Evolutionary conservation across 768 basidiomycete genomes (phyloP), one percentile per base, ranked within the genome.

Genomic region (Dictyophora rubrovolvata): DNA sequence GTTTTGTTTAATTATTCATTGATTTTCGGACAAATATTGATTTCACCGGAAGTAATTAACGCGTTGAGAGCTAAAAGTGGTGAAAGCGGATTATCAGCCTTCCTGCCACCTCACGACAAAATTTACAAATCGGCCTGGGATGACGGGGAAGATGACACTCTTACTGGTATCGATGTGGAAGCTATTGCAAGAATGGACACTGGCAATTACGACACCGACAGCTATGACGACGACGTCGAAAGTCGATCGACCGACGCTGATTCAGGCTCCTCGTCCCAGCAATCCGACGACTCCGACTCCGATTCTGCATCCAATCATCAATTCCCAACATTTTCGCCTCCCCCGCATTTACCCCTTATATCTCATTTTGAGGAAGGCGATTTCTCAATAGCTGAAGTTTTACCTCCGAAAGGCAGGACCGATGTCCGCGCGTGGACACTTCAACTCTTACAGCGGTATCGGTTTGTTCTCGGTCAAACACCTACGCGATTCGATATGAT

Each of bases 361-460:
- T 52, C 57, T 20, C 49, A 59, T 23, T 59, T 34, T 48, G 0
- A 37, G 20, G 28, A 52, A 16, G 49, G 57, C n/a, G 18, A 59
- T 16, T 59, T 59, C 23, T 34, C 57, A 18, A 50, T 59, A 42
- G 11, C 22, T 18, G 33, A 36, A 14, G 57, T 59, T 28, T 12
- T 59, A 18, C 55, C 35, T 10, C 12, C 48, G 21, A 20, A 58
- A n/a, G 23, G 37, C 16, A 22, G 37, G 10, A 37, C 49, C 1
- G 62, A 66, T 28, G 59, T 62, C 46, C 69, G 72, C 20, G 63
- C 56, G 23, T 73, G 69, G 63, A 63, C 70, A 34, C 60, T 70
- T 23, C 65, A 64, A 46, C 64, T 73, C 36, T 64, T 73, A 48
- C 67, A 71, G 56, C 69, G 72, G 10, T 73, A 73, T 59, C 66